Evolutionary conservation across 495 filamentous ascomycete genomes (phyloP).

Genomic region (Aspergillus bridgeri): DNA sequence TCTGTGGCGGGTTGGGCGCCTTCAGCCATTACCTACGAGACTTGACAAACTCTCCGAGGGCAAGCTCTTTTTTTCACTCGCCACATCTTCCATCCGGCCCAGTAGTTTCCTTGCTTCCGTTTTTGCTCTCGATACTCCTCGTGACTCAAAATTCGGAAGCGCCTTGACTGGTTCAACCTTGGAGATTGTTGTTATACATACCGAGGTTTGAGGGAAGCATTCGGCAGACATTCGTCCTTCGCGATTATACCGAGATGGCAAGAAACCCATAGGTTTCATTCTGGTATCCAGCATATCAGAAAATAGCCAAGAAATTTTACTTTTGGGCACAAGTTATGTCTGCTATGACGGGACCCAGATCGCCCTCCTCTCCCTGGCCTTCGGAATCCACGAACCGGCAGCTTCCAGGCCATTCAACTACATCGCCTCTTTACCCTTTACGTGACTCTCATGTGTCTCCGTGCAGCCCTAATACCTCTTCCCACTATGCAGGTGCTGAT

Average conservation of each 20-base stretch:
- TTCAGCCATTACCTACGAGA: background rate
- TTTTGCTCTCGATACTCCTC: no score
- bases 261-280: slow-evolving; percentile 8
- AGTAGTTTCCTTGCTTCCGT: background rate
- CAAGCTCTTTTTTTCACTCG: background rate
- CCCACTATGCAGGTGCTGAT: slow-evolving; percentile 36
- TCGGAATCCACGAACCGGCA: slow-evolving; percentile 28
- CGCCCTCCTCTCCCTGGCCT: slow-evolving; percentile 46
- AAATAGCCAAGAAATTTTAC: slow-evolving; percentile 4
- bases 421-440: slow-evolving; percentile 26
- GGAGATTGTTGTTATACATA: background rate
- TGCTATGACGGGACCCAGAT: slow-evolving; percentile 46
- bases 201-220: background rate
- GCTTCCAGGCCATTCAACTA: slow-evolving; percentile 25
- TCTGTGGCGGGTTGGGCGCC: background rate
- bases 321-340: slow-evolving; percentile 22
- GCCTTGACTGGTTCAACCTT: no score
- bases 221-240: background rate
- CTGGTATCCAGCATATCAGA: slow-evolving; percentile 7
- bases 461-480: slow-evolving; percentile 39
- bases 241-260: slow-evolving; percentile 20
- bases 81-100: background rate
- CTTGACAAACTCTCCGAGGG: background rate
- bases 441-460: slow-evolving; percentile 36
- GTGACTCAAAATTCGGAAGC: no score